Evolutionary conservation across 108 stramenopile species (phyloP).

Genomic region (Skeletonema potamos): DNA sequence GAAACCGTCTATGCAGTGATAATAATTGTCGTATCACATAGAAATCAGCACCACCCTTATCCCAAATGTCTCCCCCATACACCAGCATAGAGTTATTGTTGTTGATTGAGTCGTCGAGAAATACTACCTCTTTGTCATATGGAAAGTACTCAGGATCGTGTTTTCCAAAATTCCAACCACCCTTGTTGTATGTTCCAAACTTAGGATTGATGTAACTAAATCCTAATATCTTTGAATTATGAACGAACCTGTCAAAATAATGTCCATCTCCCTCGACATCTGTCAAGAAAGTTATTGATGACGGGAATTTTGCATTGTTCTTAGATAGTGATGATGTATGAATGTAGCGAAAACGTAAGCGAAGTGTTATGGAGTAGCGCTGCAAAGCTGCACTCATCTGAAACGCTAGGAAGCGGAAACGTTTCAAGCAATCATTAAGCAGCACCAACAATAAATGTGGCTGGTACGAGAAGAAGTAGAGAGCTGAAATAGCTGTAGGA

Average conservation of each 20-base stretch:
- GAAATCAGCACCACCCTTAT: slow-evolving; percentile 85
- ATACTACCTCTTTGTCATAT: slow-evolving; percentile 65
- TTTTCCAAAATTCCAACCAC: slow-evolving; percentile 25
- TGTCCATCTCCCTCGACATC: slow-evolving; percentile 87
- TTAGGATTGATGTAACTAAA: slow-evolving; percentile 44
- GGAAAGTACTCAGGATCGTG: slow-evolving; percentile 57
- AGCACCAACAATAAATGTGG: no score
- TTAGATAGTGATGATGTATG: not conserved
- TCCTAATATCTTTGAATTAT: slow-evolving; percentile 63
- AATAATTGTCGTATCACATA: slow-evolving; percentile 81
- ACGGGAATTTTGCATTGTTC: not conserved
- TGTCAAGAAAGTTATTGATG: slow-evolving; percentile 58
- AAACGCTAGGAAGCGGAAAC: not conserved
- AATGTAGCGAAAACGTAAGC: not conserved
- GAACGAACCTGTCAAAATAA: slow-evolving; percentile 81
- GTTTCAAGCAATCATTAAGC: no score
- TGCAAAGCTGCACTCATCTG: not conserved
- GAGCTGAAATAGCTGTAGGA: no score
- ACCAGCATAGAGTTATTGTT: slow-evolving; percentile 22
- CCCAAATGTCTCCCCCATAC: slow-evolving; percentile 81
- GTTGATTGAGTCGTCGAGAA: slow-evolving; percentile 28
- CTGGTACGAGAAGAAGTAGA: no score
- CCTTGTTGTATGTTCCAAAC: slow-evolving; percentile 3
- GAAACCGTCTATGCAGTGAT: slow-evolving; percentile 67
- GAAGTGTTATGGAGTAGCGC: not conserved